phyloP scores from a whole-genome alignment of 345 rosid species.

The Heritiera littoralis region DNA sequence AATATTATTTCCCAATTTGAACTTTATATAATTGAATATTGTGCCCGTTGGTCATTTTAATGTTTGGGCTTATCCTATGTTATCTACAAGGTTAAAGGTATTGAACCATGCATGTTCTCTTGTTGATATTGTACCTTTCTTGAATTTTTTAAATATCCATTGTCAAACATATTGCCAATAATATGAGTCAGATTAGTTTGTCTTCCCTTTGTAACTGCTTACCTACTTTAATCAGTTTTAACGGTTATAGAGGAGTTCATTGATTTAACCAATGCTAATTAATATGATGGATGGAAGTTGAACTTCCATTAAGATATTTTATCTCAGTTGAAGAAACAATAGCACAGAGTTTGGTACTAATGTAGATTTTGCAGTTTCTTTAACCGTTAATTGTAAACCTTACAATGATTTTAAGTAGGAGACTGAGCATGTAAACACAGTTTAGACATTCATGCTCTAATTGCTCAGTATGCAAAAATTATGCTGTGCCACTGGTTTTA shows the following conservation, averaged over 20 bases:
- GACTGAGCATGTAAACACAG: not conserved
- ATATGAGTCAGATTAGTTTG: not conserved
- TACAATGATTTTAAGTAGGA: not conserved
- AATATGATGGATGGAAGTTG: slow-evolving; percentile 1
- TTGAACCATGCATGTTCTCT: not conserved
- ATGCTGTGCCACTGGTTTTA: not conserved
- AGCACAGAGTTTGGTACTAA: not conserved
- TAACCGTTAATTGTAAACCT: not conserved
- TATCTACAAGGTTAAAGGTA: not conserved
- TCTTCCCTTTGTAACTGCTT: not conserved
- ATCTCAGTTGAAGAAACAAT: slow-evolving; percentile 1
- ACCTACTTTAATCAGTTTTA: not conserved
- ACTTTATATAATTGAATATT: not conserved
- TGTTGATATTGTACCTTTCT: not conserved
- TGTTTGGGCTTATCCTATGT: slow-evolving; percentile 2
- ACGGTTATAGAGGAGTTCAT: not conserved
- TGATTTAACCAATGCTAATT: not conserved
- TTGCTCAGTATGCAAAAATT: not conserved
- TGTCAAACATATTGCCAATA: not conserved
- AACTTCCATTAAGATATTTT: not conserved
- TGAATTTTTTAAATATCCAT: not conserved
- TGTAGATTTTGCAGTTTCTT: not conserved
- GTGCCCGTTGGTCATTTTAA: not conserved
- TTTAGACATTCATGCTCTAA: not conserved
- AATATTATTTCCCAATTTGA: not conserved